phyloP scores from a whole-genome alignment of 495 filamentous ascomycete genomes.

The Copromyces sp. region DNA sequence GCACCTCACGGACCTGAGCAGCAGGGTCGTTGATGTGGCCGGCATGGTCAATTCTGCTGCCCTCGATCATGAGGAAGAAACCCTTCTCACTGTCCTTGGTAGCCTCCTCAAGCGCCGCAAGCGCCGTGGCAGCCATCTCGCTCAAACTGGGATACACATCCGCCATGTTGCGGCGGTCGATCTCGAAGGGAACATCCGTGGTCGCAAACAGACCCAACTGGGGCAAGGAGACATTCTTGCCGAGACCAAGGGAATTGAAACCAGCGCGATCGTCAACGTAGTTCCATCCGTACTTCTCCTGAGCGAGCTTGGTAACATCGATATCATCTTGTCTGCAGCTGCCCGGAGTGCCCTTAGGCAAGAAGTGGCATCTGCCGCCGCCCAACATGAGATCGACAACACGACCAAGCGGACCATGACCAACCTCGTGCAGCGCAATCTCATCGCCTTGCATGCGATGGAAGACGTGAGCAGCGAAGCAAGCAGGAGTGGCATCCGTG shows the following conservation, averaged over 20 bases:
- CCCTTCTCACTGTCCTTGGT: constrained; percentile 80
- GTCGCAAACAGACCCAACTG: constrained; percentile 78
- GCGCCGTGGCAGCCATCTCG: constrained; percentile 80
- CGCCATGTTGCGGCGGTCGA: constrained; percentile 70
- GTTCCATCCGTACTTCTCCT: constrained; percentile 63
- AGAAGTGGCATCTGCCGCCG: constrained; percentile 86
- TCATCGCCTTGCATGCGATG: constrained; percentile 70
- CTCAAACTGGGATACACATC: constrained; percentile 79
- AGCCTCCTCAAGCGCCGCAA: constrained; percentile 69
- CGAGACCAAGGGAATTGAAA: constrained; percentile 69
- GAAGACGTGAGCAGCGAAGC: constrained; percentile 85
- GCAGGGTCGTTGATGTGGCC: constrained; percentile 92
- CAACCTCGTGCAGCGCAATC: constrained; percentile 86
- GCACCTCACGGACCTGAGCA: constrained; percentile 87
- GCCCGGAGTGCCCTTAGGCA: constrained; percentile 63
- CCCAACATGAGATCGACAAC: constrained; percentile 87
- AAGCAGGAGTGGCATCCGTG: constrained; percentile 95
- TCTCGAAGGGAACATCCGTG: constrained; percentile 80
- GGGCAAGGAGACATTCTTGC: constrained; percentile 66
- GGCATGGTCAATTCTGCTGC: constrained; percentile 90
- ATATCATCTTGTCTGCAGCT: constrained; percentile 70
- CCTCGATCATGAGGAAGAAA: constrained; percentile 98
- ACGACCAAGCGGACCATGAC: constrained; percentile 68
- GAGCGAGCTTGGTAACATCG: constrained; percentile 56
- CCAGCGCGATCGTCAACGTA: constrained; percentile 61